Conservation (phyloP, 2,329 filamentous ascomycete genomes). For the Arthrobotrys sinensis region DNA sequence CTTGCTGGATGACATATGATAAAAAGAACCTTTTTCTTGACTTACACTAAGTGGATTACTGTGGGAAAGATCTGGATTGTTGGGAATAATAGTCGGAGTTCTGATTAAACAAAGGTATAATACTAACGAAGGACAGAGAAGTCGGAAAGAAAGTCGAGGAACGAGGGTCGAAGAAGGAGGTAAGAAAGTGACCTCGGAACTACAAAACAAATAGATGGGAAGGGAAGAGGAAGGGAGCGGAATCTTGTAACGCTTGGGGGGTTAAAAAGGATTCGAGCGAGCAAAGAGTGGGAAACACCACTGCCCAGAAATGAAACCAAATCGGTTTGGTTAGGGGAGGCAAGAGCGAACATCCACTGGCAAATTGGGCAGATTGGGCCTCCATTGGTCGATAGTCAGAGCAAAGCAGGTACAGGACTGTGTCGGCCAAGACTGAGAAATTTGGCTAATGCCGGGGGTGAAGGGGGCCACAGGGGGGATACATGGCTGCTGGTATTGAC, state of each 20-base stretch:
- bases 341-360: slow-evolving; percentile 42
- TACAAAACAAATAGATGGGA: slow-evolving; percentile 33
- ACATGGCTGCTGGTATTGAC: slow-evolving; percentile 12
- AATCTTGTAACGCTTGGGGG: slow-evolving; percentile 57
- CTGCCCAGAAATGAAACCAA: slow-evolving; percentile 49
- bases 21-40: slow-evolving; percentile 1
- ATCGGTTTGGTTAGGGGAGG: slow-evolving; percentile 47
- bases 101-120: slow-evolving; percentile 29
- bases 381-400: slow-evolving; percentile 8
- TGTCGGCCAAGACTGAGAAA: slow-evolving; percentile 50
- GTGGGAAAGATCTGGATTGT: slow-evolving; percentile 15
- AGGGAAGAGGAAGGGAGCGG: slow-evolving; percentile 36
- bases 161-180: slow-evolving; percentile 61
- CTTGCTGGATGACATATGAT: not conserved
- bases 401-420: slow-evolving; percentile 40
- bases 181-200: slow-evolving; percentile 26
- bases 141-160: slow-evolving; percentile 52
- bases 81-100: slow-evolving; percentile 21
- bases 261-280: slow-evolving; percentile 51
- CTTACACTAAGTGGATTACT: slow-evolving; percentile 29
- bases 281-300: slow-evolving; percentile 27
- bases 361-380: slow-evolving; percentile 24
- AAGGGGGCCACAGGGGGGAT: slow-evolving; percentile 35
- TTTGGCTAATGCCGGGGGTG: slow-evolving; percentile 41
- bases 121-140: slow-evolving; percentile 51